Evolutionary conservation across 2,329 filamentous ascomycete genomes (phyloP), one percentile per base, ranked within the genome.

Genomic region (Arthrobotrys entomopaga): DNA sequence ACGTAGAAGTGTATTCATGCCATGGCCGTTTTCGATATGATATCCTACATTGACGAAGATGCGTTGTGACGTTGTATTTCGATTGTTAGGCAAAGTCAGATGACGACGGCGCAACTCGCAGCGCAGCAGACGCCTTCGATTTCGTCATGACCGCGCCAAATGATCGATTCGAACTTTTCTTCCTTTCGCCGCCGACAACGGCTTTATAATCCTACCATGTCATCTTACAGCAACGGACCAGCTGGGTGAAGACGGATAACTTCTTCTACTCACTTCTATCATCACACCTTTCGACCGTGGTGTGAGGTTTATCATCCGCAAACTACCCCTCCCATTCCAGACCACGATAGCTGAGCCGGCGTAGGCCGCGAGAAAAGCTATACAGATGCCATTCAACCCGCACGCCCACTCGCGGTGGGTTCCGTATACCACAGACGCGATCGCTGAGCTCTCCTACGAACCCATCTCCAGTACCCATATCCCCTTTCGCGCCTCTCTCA

Each of bases 401-500:
- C 40, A 81, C 78, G 65, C 82, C 80, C 72, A 81, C 79, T 59
- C 65, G 22, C 58, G 58, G 20, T 75, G 71, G 70, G 53, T 70
- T 7, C 71, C 71, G 19, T 78, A 78, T 58, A 77, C 78, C 19
- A 76, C 76, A 34, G 64, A 74, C 38, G 42, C 53, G 22, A 79
- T 79, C 59, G 75, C 77, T 15, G 66, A 76, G 16, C 59, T 77
- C n/a, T 79, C 78, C 20, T 79, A 76, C 65, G 75, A 79, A 40
- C 69, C 78, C 24, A 22, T 59, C 15, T 75, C 77, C 42, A 49
- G 75, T 29, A 76, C 64, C 1, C 77, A 79, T 34, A 78, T 95
- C 43, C 88, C 92, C 49, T 97, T 98, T 83, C 91, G 90, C 81
- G 91, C 91, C 4, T 86, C 85, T 69, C 84, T 86, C 72, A 84